Base-by-base conservation (phyloP, 2,329 filamentous ascomycete species). In the Colletotrichum cuscutae region DNA sequence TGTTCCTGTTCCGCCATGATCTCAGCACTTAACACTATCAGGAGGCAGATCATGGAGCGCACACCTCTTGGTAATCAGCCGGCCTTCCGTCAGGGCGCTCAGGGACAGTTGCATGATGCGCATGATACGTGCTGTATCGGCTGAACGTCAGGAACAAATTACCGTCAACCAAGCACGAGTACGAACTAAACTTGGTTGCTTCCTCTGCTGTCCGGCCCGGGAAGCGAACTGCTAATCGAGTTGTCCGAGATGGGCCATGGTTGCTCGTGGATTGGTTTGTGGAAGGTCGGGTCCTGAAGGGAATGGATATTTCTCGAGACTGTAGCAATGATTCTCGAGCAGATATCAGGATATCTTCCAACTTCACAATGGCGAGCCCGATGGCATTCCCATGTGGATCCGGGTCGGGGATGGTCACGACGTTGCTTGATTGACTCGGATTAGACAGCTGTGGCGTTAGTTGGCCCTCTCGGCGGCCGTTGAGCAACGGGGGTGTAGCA, bases 51-150 rank as follows among this genome's bases (percentile, higher is more conserved):
- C 13, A 8, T 1, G 19, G 9, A 1, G 22, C 19, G 76, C 81
- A 56, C 63, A 92, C 90, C 91, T 89, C 80, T 93, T 93, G 2
- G 91, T 92, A 24, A 91, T 84, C 3, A 90, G 77, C 9, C 82
- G 85, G 1, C 87, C 89, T 0, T 86, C 84, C 0, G 88, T 81
- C 1, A 93, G 81, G 3, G 90, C 89, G 76, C 90, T 86, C 73
- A 91, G 90, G 1, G 88, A 87, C 2, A 91, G 76, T 75, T 91
- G 87, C 12, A 93, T 82, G 59, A 93, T 88, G 9, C 87, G 84
- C 35, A 93, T 81, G 7, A 92, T 77, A 5, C 87, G 86, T 46
- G 88, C 90, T 92, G 63, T 4, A 30, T 2, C 5, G 26, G 63
- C 3, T 46, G 49, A 22, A 8, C 32, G 53, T 65, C n/a, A 70